These are phyloP conservation scores for Cercospora brassicicola DNA, from an alignment of 2,329 filamentous ascomycete species.

Conservation along the genomic window DNA sequence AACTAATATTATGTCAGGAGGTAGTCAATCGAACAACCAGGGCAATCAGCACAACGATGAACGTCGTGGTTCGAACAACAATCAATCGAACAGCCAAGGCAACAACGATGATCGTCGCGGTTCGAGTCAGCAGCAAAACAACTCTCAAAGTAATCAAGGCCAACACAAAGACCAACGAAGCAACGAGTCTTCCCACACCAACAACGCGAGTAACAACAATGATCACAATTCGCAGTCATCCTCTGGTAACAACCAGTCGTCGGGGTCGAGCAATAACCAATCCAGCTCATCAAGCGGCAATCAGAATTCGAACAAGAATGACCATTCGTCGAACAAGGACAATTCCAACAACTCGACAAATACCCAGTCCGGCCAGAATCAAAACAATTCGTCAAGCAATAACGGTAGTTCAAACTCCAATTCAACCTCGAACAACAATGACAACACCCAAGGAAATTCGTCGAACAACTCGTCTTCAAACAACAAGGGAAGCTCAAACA, in stretches of 20 bases:
- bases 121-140: neutral
- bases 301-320: neutral
- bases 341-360: neutral
- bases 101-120: neutral
- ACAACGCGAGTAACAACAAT: neutral
- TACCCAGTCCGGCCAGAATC: neutral
- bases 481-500: neutral
- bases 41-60: neutral
- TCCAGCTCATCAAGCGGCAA: neutral
- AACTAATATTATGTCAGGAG: neutral
- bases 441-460: neutral
- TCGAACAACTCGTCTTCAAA: neutral
- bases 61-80: conserved; percentile 1
- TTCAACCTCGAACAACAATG: no score
- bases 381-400: neutral
- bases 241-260: neutral
- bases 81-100: neutral
- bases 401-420: neutral
- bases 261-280: neutral
- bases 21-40: neutral
- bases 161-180: neutral
- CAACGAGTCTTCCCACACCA: neutral
- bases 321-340: neutral
- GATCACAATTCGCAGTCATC: neutral
- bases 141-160: neutral